Evolutionary conservation across 768 basidiomycete genomes (phyloP), one percentile per base, ranked within the genome.

Genomic region (Mycena rebaudengoi): DNA sequence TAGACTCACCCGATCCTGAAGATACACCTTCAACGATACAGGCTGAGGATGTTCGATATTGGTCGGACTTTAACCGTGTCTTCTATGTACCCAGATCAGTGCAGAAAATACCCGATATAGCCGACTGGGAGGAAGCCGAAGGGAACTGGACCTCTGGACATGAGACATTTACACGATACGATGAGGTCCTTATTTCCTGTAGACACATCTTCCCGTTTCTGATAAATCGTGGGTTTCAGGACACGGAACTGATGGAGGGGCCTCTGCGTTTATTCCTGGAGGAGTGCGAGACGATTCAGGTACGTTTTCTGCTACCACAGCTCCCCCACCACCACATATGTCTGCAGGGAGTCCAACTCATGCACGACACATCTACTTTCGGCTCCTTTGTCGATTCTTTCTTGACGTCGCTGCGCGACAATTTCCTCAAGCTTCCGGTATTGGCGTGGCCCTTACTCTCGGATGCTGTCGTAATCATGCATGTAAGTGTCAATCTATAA

Each of bases 231-330:
- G 28, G 8, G 55, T 23, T 21, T 7, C 59, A 93, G 91, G 84
- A 87, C 43, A 76, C 76, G n/a, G 84, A 83, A 50, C 69, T 93
- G 48, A 88, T 92, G 85, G 91, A 94, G 41, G 87, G 84, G 5
- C 80, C 87, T 13, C 79, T 94, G 52, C 84, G 92, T 18, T 77
- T 82, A 16, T 85, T 91, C 56, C 81, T 91, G 5, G 92, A 95
- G 71, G 91, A 92, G 66, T 91, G 91, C 70, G 85, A 93, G 71
- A 83, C 84, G 52, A 80, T 90, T 14, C 92, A 93, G 85, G 92
- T 91, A 66, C 55, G 51, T 45, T 32, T 41, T 54, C 23, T 40
- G 35, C 20, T 28, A 29, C 39, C 8, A 50, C 10, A 37, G 35
- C 10, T 10, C 18, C 10, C 35, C 35, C 10, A 10, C 35, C 10